Percentiles rank a stretch among this genome's conserved stretches.
These are phyloP conservation scores for Mycena citricolor DNA, from an alignment of 1,284 basidiomycete species.

Conservation along the genomic window DNA sequence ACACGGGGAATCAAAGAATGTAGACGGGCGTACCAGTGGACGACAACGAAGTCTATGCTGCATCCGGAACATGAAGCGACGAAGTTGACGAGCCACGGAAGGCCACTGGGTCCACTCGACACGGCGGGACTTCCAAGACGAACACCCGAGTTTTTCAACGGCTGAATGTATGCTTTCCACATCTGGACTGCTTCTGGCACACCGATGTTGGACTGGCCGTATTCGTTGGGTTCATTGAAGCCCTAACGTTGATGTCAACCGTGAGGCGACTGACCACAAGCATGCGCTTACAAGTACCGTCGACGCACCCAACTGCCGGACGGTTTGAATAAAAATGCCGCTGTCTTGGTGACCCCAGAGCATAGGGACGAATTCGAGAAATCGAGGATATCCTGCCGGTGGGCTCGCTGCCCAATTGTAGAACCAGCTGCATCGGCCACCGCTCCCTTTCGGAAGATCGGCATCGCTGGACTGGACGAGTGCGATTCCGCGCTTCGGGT, in stretches of 20 bases:
- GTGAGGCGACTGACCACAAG: too few relatives aligned
- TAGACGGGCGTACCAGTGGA: constrained; percentile 30
- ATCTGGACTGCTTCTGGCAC: constrained; percentile 50
- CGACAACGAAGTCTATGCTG: constrained; percentile 30
- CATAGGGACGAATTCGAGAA: constrained; percentile 48
- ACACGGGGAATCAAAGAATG: too few relatives aligned
- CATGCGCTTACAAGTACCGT: constrained; percentile 38
- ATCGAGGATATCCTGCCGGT: constrained; percentile 37
- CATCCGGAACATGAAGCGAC: constrained; percentile 27
- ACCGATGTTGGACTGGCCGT: constrained; percentile 61
- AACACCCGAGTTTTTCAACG: constrained; percentile 52
- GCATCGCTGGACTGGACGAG: constrained; percentile 8
- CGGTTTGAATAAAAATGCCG: constrained; percentile 34
- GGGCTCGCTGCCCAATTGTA: constrained; percentile 46
- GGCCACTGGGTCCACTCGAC: constrained; percentile 55
- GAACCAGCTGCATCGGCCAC: constrained; percentile 33
- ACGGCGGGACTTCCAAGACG: constrained; percentile 65
- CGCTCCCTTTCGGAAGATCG: constrained; percentile 1
- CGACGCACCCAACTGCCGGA: constrained; percentile 35
- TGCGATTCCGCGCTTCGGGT: constrained; percentile 11
- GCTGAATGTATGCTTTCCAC: constrained; percentile 64
- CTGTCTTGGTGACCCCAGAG: constrained; percentile 45
- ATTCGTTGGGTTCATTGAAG: constrained; percentile 58
- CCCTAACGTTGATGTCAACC: too few relatives aligned
- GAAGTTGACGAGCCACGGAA: constrained; percentile 48